Evolutionary conservation across 345 rosid species (phyloP), one percentile per base, ranked within the genome.

Genomic region (Gossypium mustelinum): DNA sequence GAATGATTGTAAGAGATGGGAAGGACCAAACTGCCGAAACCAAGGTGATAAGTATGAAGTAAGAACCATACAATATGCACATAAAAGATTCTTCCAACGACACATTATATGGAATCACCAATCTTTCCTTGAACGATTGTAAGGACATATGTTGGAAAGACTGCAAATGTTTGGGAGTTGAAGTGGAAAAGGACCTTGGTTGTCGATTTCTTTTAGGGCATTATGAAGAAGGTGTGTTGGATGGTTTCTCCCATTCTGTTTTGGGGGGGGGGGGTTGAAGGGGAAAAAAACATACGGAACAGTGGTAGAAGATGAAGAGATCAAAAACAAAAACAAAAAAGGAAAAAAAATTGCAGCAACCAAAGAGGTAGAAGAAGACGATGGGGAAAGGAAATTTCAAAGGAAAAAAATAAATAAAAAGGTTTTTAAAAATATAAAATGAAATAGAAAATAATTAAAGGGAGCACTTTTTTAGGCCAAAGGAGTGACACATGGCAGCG

Each of bases 401-500:
- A 34, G 7, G 41, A 34, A 34, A 29, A 3, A 29, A 29, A 29
- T 34, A 34, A 34, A 34, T 34, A 34, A 34, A 5, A 34, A 5
- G 39, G 0, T 34, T 5, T 34, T 4, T 20, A 20, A 0, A 20
- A 34, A 34, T 34, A 5, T 1, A 34, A 34, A 34, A 34, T 5
- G 22, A 20, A 34, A 34, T 34, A 5, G 1, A 34, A 34, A 34
- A 34, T 5, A 34, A 34, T 34, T 5, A 5, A 34, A 5, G 0
- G 0, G 41, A 34, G 1, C 1, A 34, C 0, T 34, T 34, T 34
- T 34, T 34, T 5, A 34, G 1, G 7, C 7, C 7, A 34, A 34
- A 5, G 1, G 0, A 34, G 7, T 34, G 7, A 1, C 7, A 34
- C 0, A 0, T 34, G 39, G 6, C 0, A 1, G 7, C 1, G 1